phyloP scores from a whole-genome alignment of 2,329 filamentous ascomycete genomes.

The Verticillium zaregamsianum region DNA sequence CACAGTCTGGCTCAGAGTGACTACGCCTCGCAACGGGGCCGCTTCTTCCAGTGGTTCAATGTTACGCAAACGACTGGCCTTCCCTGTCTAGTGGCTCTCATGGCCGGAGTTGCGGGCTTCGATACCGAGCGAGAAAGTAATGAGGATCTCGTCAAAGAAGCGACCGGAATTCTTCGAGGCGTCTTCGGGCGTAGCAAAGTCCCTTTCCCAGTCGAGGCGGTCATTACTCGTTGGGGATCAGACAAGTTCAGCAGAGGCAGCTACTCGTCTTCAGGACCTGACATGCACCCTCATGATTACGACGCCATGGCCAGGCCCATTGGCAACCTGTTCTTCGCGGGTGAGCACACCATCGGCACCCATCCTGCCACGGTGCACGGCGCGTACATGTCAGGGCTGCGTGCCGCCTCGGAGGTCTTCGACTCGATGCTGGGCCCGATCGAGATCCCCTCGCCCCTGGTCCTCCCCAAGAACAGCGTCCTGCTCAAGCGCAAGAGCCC shows the following conservation, averaged over 20 bases:
- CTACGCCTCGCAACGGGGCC: constrained; percentile 74
- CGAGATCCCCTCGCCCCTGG: constrained; percentile 67
- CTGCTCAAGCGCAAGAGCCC: constrained; percentile 48
- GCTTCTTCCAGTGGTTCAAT: constrained; percentile 98
- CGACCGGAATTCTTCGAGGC: constrained; percentile 70
- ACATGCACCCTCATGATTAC: constrained; percentile 83
- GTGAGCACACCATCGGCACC: constrained; percentile 92
- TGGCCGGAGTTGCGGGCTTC: constrained; percentile 92
- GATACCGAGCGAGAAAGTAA: constrained; percentile 78
- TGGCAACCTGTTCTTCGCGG: constrained; percentile 89
- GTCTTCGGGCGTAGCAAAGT: constrained; percentile 66
- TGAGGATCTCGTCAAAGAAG: constrained; percentile 72
- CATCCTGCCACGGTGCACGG: constrained; percentile 97
- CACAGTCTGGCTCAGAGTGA: constrained; percentile 74
- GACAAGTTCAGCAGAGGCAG: constrained; percentile 90
- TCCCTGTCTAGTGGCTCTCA: constrained; percentile 82
- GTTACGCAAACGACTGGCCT: constrained; percentile 84
- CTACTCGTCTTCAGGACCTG: constrained; percentile 88
- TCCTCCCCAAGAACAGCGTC: constrained; percentile 57
- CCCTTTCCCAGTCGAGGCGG: constrained; percentile 75
- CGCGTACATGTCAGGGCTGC: constrained; percentile 88
- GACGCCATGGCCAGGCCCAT: constrained; percentile 82
- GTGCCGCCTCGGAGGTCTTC: constrained; percentile 82
- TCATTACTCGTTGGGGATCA: constrained; percentile 88
- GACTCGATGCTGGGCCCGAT: constrained; percentile 79